Conservation (phyloP, 2,329 filamentous ascomycete genomes). For the Mycosphaerelloides madeirae region DNA sequence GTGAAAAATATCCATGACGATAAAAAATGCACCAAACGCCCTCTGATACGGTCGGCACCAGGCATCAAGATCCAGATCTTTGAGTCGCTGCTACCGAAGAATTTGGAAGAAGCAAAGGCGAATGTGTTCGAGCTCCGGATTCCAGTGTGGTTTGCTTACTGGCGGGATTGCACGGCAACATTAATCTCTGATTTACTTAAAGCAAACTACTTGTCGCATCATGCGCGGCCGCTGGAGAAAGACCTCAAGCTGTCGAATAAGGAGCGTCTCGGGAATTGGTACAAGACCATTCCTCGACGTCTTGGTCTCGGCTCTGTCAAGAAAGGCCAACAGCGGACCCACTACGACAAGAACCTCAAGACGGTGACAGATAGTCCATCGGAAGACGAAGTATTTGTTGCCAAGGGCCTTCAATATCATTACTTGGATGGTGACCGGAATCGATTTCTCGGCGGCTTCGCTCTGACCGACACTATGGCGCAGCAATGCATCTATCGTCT, state of each 20-base stretch:
- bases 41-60: conserved; percentile 32
- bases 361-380: conserved; percentile 32
- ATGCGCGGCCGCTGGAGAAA: too few relatives aligned
- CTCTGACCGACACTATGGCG: neutral
- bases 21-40: conserved; percentile 44
- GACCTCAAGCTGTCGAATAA: too few relatives aligned
- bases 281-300: conserved; percentile 1
- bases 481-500: conserved; percentile 1
- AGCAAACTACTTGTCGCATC: neutral
- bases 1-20: conserved; percentile 34
- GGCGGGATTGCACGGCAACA: conserved; percentile 40
- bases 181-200: neutral
- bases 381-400: conserved; percentile 41
- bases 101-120: conserved; percentile 33
- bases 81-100: conserved; percentile 48
- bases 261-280: too few relatives aligned
- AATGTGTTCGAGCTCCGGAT: conserved; percentile 51
- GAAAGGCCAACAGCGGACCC: conserved; percentile 46
- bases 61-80: conserved; percentile 44
- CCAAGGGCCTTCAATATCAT: conserved; percentile 43
- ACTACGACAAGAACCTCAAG: conserved; percentile 38
- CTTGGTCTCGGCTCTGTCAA: conserved; percentile 42
- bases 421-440: conserved; percentile 44
- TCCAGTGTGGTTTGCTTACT: conserved; percentile 44
- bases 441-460: neutral